Evolutionary conservation across 208 protist genomes (phyloP), one percentile per base, ranked within the genome.

Genomic region (Leishmania arabica): DNA sequence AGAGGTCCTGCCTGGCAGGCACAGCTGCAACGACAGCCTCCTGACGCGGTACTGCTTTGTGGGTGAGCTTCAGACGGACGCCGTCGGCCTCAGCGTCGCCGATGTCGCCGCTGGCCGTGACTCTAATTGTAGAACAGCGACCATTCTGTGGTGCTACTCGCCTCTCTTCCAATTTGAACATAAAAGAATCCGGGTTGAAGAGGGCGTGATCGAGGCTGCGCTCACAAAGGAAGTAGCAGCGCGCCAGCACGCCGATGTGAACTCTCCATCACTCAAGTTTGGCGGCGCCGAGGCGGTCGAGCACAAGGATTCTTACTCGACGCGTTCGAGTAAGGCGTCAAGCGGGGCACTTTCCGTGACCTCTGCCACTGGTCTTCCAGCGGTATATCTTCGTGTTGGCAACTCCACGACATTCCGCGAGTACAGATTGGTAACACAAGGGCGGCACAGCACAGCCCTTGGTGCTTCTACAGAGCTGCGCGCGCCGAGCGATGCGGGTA

Each of bases 131-230:
- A 40, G 49, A 15, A 19, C 4, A 37, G 40, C 51, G 13, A 1
- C 70, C 1, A 78, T 89, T 47, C 0, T 60, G 27, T 96, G 93
- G 91, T 96, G 91, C 85, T 90, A 93, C 85, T 86, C 93, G 42
- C 90, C 93, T 6, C 83, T 96, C 13, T 87, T 90, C 17, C 83
- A 88, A 27, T 93, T 92, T 68, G 83, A 91, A 27, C 76, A 76
- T 27, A 96, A 96, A 86, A 89, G 88, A 75, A 75, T 96, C n/a
- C 86, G 86, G 24, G 90, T 96, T 24, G 89, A 96, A 56, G 93
- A 90, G 71, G 81, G 82, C 40, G 91, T 94, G 1, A 88, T 95
- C 40, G 83, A 72, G 49, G 77, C 86, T 42, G 77, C 84, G 21
- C 58, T 88, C 45, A 71, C 65, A 4, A 79, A 78, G 53, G 81